Percentiles rank a stretch among this genome's conserved stretches.
These are phyloP conservation scores for Penicillium pulvis DNA, from an alignment of 495 filamentous ascomycete genomes.

Conservation along the genomic window DNA sequence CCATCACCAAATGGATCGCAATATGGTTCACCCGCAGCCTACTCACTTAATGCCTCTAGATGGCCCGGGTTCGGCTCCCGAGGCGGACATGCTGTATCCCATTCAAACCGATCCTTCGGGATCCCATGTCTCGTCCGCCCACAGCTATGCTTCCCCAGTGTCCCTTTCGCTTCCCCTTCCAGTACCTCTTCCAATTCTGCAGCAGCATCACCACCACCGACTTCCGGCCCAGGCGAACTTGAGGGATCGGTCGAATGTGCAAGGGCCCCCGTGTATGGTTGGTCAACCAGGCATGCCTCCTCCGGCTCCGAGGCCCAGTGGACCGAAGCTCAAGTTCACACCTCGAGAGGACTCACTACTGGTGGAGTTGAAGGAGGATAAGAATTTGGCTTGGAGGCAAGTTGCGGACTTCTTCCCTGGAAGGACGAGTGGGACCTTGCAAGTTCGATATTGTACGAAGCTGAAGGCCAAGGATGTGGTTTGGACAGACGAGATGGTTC, in stretches of 20 bases:
- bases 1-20: conserved; percentile 21
- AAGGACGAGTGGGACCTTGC: conserved; percentile 80
- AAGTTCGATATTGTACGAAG: conserved; percentile 93
- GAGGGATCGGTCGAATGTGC: not conserved
- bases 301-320: conserved; percentile 72
- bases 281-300: conserved; percentile 81
- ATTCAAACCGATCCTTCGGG: conserved; percentile 31
- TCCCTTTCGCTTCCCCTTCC: conserved; percentile 34
- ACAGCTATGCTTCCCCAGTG: conserved; percentile 31
- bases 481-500: conserved; percentile 88
- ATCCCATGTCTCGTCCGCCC: conserved; percentile 30
- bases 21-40: conserved; percentile 22
- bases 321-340: conserved; percentile 88
- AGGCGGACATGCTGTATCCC: conserved; percentile 37
- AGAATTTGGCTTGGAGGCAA: conserved; percentile 92
- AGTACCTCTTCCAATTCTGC: conserved; percentile 16
- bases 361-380: conserved; percentile 88
- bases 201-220: conserved; percentile 68
- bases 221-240: conserved; percentile 59
- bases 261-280: conserved; percentile 65
- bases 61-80: conserved; percentile 22
- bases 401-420: conserved; percentile 94
- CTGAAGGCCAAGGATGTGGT: conserved; percentile 88
- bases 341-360: conserved; percentile 83
- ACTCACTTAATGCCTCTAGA: conserved; percentile 36